Evolutionary conservation across 371 early-diverging fungal species (phyloP), one percentile per base, ranked within the genome.

Genomic region (Saksenaea vasiformis): DNA sequence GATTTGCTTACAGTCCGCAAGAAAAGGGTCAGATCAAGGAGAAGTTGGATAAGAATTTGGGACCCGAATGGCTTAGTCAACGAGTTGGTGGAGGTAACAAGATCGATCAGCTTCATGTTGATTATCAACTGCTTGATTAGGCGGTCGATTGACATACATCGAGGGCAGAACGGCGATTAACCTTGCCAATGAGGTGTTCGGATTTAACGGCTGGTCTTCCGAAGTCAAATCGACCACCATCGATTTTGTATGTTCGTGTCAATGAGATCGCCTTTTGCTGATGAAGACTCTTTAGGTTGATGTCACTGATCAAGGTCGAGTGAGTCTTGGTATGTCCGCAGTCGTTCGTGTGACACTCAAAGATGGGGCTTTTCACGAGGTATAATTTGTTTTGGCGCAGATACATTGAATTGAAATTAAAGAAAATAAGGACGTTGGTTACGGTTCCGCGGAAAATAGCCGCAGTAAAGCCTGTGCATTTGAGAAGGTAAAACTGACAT

Each of bases 181-280:
- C 57, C 65, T 99, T 28, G 99, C 99, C 41, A 99, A 99, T 75
- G 90, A 94, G 55, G 83, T 99, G 17, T 99, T 99, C 85, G 99
- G 99, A 0, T 98, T 96, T 73, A 87, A 98, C 71, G 99, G 99
- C 2, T 99, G 99, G 99, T 87, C 91, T 22, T 87, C 92, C 26
- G 79, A 86, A 27, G 89, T 99, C 62, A 77, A 89, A 57, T 85
- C 85, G 31, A 82, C 90, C 13, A 82, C 85, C 1, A 80, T 93
- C 1, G 98, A 99, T 72, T 97, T 83, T 80, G 88, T 90, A 72
- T 53, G 88, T 79, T 22, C 36, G 11, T 26, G 14, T 15, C 37
- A 10, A 24, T 9, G 19, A 14, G 2, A 8, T 22, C 11, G 1
- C 10, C 35, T 10, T 60, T 15, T 41, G 31, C 19, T 36, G 24